Evolutionary conservation across 805 yeast genomes (phyloP).

Genomic region (Ogataea parapolymorpha): DNA sequence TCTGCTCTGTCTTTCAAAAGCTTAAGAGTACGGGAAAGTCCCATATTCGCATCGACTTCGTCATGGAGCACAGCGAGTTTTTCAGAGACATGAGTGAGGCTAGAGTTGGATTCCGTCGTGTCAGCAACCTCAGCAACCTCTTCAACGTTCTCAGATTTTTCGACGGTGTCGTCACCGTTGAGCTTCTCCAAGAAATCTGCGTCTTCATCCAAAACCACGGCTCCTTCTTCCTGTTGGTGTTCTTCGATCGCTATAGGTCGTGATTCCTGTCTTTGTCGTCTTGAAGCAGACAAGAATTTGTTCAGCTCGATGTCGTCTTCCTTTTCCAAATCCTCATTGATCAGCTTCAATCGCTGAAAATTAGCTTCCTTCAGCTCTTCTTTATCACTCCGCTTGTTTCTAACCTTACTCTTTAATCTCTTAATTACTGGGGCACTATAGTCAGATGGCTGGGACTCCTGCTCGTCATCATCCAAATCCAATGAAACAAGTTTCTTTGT

Average conservation of each 20-base stretch:
- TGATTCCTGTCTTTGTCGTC: constrained; percentile 27
- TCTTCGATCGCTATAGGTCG: constrained; percentile 1
- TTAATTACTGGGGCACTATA: constrained; percentile 14
- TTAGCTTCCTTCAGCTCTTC: constrained; percentile 19
- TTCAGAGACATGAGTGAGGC: not conserved
- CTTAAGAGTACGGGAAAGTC: constrained; percentile 37
- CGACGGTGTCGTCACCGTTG: not conserved
- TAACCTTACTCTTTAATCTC: constrained; percentile 13
- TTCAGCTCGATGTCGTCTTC: constrained; percentile 27
- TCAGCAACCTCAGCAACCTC: not conserved
- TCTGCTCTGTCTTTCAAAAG: constrained; percentile 25
- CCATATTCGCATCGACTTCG: constrained; percentile 18
- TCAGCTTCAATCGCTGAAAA: constrained; percentile 27
- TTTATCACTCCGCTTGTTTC: constrained; percentile 18
- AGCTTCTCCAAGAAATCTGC: not conserved
- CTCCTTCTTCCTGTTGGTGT: constrained; percentile 29
- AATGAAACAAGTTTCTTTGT: constrained; percentile 16
- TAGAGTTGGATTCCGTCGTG: not conserved
- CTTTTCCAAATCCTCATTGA: constrained; percentile 25
- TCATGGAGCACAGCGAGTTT: constrained; percentile 15
- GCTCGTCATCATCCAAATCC: constrained; percentile 17
- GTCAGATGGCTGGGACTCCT: constrained; percentile 4
- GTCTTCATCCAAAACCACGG: constrained; percentile 32
- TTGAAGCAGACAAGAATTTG: constrained; percentile 27
- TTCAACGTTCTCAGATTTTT: not conserved